Base-by-base conservation (phyloP, 2,329 filamentous ascomycete species). In the Penicillium crustosum region DNA sequence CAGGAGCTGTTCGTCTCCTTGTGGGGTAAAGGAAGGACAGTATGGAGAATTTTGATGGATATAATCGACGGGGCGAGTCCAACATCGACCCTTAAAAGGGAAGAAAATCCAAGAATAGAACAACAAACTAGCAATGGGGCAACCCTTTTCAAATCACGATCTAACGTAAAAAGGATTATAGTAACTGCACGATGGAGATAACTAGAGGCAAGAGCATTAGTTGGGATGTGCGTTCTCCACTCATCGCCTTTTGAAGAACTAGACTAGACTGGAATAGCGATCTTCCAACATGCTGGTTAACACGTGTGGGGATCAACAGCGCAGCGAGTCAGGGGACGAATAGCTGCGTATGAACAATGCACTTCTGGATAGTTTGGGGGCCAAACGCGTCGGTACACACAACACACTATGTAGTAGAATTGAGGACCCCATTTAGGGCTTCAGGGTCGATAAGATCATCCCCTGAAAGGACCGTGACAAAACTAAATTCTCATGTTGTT, bases 181-280 rank as follows among this genome's bases (percentile, higher is more conserved):
- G 23, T 19, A 29, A 21, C 31, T n/a, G 35, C 17, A 10, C 6
- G 12, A 33, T 53, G 8, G 19, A 42, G 27, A 43, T 42, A 43
- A 55, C 7, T 13, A 49, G 17, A n/a, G 25, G 25, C 31, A 19
- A 41, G 25, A 12, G 9, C 23, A 55, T 48, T 19, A 41, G 19
- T 21, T 23, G 19, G 19, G 25, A 45, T 42, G 13, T 29, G 21
- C n/a, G 31, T 38, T 41, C 54, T 33, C 31, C 54, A 45, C 53
- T 15, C 25, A 41, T 49, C 21, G 31, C 35, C 25, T 41, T 48
- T 56, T 41, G 25, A 39, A 42, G 35, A 57, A 47, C 54, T 57
- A 57, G 31, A 25, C 54, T 19, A 42, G 42, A 35, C 15, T 12
- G 42, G 49, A 36, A 52, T 53, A 53, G 41, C 21, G 41, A 4